Evolutionary conservation across 1,284 basidiomycete genomes (phyloP).

Genomic region (Ganoderma lingzhi): DNA sequence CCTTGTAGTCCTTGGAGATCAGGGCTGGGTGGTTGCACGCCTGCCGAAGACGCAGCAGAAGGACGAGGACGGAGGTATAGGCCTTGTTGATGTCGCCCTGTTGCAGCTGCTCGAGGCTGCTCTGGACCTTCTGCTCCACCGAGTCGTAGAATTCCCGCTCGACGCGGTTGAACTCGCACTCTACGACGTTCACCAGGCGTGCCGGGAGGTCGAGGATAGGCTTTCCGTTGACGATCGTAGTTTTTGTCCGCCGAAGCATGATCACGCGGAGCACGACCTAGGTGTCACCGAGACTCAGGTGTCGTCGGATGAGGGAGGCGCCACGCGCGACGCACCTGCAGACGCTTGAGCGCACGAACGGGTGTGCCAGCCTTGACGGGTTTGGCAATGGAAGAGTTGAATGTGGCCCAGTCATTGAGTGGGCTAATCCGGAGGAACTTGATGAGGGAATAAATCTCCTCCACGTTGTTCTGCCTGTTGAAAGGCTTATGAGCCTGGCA

Average conservation of each 20-base stretch:
- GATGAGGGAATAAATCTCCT: constrained; percentile 90
- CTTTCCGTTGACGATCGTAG: constrained; percentile 85
- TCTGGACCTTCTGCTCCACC: constrained; percentile 79
- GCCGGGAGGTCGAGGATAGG: constrained; percentile 86
- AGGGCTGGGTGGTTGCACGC: constrained; percentile 91
- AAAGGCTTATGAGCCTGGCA: neutral
- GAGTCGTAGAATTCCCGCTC: constrained; percentile 87
- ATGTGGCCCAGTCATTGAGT: constrained; percentile 81
- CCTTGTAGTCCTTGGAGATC: constrained; percentile 77
- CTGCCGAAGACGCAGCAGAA: constrained; percentile 91
- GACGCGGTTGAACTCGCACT: constrained; percentile 74
- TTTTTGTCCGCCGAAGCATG: constrained; percentile 93
- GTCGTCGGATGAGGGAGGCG: neutral
- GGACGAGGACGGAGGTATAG: constrained; percentile 87
- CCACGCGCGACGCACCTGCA: constrained; percentile 62
- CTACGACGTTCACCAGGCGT: constrained; percentile 76
- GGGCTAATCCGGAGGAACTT: constrained; percentile 90
- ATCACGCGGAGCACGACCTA: constrained; percentile 85
- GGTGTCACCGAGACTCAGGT: neutral
- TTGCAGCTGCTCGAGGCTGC: constrained; percentile 78
- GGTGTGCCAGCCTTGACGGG: constrained; percentile 81
- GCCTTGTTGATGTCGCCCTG: constrained; percentile 63
- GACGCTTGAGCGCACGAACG: constrained; percentile 81
- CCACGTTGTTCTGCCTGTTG: constrained; percentile 74
- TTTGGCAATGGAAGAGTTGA: constrained; percentile 82